Percentiles rank a stretch among this genome's conserved stretches.
Evolutionary conservation across 2,329 filamentous ascomycete species (phyloP).

Genomic region (Colletotrichum kahawae): DNA sequence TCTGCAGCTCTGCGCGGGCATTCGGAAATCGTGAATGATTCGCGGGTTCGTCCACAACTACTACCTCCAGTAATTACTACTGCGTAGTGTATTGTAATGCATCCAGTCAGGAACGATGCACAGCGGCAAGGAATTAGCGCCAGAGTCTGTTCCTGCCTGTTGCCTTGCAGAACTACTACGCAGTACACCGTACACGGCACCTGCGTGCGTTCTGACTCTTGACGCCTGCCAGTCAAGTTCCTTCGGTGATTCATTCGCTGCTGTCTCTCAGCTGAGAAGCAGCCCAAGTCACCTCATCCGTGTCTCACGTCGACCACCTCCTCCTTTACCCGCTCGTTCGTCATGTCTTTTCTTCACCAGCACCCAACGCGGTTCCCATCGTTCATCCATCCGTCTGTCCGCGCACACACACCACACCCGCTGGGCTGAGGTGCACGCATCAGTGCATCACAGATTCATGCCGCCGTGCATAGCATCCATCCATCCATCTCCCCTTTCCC

Average conservation of each 20-base stretch:
- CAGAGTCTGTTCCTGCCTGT: background rate
- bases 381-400: background rate
- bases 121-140: background rate
- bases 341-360: background rate
- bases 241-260: background rate
- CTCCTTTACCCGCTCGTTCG: background rate
- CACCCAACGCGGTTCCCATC: background rate
- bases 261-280: background rate
- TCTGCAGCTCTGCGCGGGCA: background rate
- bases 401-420: background rate
- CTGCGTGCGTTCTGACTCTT: background rate
- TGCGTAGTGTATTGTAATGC: background rate
- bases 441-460: background rate
- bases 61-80: too few species aligned
- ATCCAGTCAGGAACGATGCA: background rate
- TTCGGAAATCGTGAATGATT: background rate
- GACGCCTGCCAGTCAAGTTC: background rate
- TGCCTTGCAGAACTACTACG: too few species aligned
- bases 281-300: background rate
- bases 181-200: background rate
- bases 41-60: background rate
- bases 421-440: background rate
- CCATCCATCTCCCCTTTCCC: background rate
- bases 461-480: background rate
- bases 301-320: background rate